These are phyloP conservation scores for Malassezia sympodialis DNA, from an alignment of 1,284 basidiomycete species.

Conservation along the genomic window DNA sequence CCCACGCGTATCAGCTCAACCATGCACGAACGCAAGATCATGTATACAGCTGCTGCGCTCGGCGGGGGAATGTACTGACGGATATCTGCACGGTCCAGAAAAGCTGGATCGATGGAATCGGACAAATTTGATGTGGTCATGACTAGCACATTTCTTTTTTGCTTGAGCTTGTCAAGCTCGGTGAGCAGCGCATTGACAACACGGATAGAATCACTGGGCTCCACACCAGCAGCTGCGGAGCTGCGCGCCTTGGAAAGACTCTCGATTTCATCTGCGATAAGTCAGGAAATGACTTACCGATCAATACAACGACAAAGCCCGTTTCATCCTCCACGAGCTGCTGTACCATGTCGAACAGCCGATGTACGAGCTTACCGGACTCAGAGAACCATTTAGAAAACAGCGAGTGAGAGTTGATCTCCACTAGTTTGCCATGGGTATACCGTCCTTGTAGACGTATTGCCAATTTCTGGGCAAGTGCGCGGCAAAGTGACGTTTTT, in stretches of 20 bases:
- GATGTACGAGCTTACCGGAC: conserved; percentile 92
- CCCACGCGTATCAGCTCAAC: conserved; percentile 66
- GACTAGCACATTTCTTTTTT: conserved; percentile 81
- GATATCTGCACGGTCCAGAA: conserved; percentile 92
- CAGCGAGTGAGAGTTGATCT: conserved; percentile 63
- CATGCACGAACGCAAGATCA: conserved; percentile 76
- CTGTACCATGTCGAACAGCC: conserved; percentile 75
- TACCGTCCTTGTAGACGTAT: conserved; percentile 83
- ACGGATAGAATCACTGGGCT: conserved; percentile 87
- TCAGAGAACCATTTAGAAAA: conserved; percentile 66
- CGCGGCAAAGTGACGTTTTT: conserved; percentile 88
- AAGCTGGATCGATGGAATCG: conserved; percentile 87
- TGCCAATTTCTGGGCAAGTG: conserved; percentile 86
- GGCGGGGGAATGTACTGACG: conserved; percentile 88
- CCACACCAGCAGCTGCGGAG: conserved; percentile 83
- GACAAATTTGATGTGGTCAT: conserved; percentile 94
- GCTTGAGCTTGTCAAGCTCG: conserved; percentile 88
- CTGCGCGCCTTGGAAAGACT: conserved; percentile 84
- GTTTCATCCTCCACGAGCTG: conserved; percentile 79
- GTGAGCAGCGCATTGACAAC: conserved; percentile 96
- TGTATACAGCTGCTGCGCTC: conserved; percentile 78
- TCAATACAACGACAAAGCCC: conserved; percentile 84
- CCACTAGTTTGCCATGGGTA: conserved; percentile 71
- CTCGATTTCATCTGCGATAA: conserved; percentile 68
- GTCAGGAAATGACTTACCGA: conserved; percentile 51